A percentile compares a stretch with the other conserved stretches of the same genome.
phyloP scores from a whole-genome alignment of 768 basidiomycete species.

The Roridomyces roridus region DNA sequence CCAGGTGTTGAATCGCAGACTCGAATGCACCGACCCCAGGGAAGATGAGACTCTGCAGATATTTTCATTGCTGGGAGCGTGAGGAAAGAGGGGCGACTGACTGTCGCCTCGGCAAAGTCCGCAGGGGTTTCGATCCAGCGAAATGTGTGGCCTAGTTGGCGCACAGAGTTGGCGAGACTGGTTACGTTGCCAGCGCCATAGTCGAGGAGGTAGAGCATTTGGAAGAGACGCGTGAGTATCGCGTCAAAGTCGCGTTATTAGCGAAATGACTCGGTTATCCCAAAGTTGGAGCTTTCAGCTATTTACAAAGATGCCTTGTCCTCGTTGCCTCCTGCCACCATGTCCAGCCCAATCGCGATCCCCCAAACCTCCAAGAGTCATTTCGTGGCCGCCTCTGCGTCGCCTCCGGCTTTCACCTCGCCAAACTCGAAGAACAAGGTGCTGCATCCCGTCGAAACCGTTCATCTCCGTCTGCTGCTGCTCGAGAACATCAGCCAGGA shows the following conservation, averaged over 20 bases:
- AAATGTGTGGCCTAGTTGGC: constrained; percentile 83
- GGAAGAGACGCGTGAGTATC: constrained; percentile 2
- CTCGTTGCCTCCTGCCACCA: constrained; percentile 30
- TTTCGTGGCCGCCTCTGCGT: constrained; percentile 56
- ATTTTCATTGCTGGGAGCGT: constrained; percentile 7
- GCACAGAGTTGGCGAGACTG: constrained; percentile 92
- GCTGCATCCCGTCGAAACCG: constrained; percentile 84
- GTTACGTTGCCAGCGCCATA: constrained; percentile 97
- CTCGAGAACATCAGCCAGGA: constrained; percentile 96
- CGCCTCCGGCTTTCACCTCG: constrained; percentile 47
- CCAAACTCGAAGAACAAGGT: constrained; percentile 54
- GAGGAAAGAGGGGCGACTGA: constrained; percentile 51
- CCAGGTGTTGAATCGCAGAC: constrained; percentile 82
- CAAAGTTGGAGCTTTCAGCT: too few species aligned
- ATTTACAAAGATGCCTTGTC: not conserved
- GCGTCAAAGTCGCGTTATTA: not conserved
- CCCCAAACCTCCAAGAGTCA: constrained; percentile 33
- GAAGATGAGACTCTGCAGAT: constrained; percentile 85
- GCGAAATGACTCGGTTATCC: not conserved
- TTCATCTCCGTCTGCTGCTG: constrained; percentile 79
- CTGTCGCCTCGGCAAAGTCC: constrained; percentile 90
- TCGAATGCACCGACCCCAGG: constrained; percentile 97
- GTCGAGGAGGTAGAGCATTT: constrained; percentile 84
- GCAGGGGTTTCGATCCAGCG: constrained; percentile 83
- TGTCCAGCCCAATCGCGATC: constrained; percentile 59